A percentile compares a stretch with the other conserved stretches of the same genome.
Conservation (phyloP, 2,329 filamentous ascomycete species). For the Colletotrichum destructivum region DNA sequence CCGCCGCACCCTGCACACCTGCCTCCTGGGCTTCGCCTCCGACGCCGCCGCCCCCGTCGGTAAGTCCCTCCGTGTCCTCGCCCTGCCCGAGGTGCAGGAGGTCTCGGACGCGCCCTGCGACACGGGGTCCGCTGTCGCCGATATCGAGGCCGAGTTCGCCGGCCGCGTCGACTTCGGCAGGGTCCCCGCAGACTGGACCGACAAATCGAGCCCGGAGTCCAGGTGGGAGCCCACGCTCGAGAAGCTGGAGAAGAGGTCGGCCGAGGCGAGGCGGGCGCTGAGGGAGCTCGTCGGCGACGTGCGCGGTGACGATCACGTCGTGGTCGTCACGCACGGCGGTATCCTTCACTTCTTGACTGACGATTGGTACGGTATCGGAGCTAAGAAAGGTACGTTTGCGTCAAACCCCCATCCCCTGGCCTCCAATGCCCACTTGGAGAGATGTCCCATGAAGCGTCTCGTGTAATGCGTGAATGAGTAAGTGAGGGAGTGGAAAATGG, state of each 20-base stretch:
- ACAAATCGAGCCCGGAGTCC: slow-evolving; percentile 66
- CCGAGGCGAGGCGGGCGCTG: slow-evolving; percentile 73
- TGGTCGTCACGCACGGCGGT: slow-evolving; percentile 86
- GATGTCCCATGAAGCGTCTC: not conserved
- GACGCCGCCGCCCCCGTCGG: slow-evolving; percentile 51
- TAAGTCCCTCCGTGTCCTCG: slow-evolving; percentile 63
- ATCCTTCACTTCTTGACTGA: slow-evolving; percentile 89
- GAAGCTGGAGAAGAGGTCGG: slow-evolving; percentile 74
- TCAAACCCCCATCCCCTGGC: not conserved
- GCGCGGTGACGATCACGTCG: slow-evolving; percentile 72
- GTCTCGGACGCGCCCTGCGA: slow-evolving; percentile 83
- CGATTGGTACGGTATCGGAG: slow-evolving; percentile 78
- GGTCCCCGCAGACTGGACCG: slow-evolving; percentile 79
- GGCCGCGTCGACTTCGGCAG: slow-evolving; percentile 73
- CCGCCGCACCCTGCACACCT: slow-evolving; percentile 85
- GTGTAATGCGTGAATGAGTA: not conserved
- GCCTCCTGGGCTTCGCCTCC: slow-evolving; percentile 77
- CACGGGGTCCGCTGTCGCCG: slow-evolving; percentile 72
- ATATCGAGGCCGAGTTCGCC: slow-evolving; percentile 74
- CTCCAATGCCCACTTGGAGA: not conserved
- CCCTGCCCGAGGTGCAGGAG: slow-evolving; percentile 85
- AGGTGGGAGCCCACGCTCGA: slow-evolving; percentile 62
- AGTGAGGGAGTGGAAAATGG: not conserved
- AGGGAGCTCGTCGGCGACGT: slow-evolving; percentile 61
- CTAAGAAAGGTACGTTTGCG: slow-evolving; percentile 55